Evolutionary conservation across 768 basidiomycete species (phyloP).

Genomic region (Termitomyces sp.): DNA sequence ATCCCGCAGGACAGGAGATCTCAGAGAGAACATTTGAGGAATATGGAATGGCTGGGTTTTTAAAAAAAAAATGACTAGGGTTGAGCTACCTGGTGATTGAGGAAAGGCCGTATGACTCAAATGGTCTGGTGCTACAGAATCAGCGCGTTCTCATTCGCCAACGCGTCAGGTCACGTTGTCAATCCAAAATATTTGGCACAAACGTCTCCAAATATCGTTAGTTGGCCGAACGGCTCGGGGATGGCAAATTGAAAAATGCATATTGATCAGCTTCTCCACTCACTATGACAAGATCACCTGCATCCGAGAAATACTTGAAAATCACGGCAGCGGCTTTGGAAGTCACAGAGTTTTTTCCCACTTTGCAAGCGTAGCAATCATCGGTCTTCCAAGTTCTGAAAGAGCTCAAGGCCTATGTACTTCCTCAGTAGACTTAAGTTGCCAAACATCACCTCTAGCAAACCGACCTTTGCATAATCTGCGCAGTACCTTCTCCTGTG

Average conservation of each 20-base stretch:
- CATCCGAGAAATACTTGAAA: not conserved
- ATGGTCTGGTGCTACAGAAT: no score
- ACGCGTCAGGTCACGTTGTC: not conserved
- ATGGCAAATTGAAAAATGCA: no score
- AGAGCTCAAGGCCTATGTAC: not conserved
- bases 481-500: not conserved
- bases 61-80: no score
- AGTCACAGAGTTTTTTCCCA: not conserved
- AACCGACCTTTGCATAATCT: no score
- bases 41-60: no score
- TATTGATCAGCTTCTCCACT: not conserved
- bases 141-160: not conserved
- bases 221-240: not conserved
- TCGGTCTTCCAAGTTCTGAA: not conserved
- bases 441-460: no score
- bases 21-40: no score
- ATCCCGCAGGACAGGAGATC: no score
- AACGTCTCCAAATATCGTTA: not conserved
- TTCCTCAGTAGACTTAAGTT: no score
- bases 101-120: no score
- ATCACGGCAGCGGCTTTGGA: not conserved
- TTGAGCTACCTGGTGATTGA: no score
- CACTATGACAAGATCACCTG: not conserved
- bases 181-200: not conserved
- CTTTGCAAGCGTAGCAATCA: not conserved